These are phyloP conservation scores for Candida michaelii DNA, from an alignment of 805 yeast species.

Conservation along the genomic window DNA sequence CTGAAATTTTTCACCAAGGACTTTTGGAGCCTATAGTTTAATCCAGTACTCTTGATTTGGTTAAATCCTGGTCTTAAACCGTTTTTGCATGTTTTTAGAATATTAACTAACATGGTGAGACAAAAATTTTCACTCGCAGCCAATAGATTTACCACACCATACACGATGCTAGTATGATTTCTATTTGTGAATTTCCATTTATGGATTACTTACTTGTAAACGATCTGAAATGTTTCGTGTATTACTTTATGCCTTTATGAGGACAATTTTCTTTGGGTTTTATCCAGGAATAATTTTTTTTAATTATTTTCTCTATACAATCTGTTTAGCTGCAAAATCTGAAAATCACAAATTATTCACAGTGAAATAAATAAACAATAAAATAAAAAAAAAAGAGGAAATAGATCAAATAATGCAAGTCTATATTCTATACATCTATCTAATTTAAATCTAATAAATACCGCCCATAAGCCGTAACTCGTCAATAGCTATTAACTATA, in stretches of 20 bases:
- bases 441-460: background rate
- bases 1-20: slow-evolving; percentile 1
- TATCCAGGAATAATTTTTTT: too few relatives aligned
- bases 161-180: too few relatives aligned
- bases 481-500: too few relatives aligned
- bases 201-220: too few relatives aligned
- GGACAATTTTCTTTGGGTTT: too few relatives aligned
- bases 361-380: background rate
- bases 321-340: background rate
- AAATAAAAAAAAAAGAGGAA: background rate
- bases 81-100: background rate
- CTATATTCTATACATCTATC: background rate
- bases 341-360: background rate
- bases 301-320: too few relatives aligned
- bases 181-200: too few relatives aligned
- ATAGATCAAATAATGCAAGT: background rate
- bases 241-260: too few relatives aligned
- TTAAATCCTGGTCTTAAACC: background rate
- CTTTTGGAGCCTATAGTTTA: background rate
- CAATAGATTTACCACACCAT: too few relatives aligned
- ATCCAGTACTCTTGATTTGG: background rate
- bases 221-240: too few relatives aligned
- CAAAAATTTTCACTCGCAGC: background rate
- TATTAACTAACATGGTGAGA: slow-evolving; percentile 1
- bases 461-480: too few relatives aligned